Base-by-base conservation (phyloP, 2,329 filamentous ascomycete genomes). In the Sarocladium brachiariae region DNA sequence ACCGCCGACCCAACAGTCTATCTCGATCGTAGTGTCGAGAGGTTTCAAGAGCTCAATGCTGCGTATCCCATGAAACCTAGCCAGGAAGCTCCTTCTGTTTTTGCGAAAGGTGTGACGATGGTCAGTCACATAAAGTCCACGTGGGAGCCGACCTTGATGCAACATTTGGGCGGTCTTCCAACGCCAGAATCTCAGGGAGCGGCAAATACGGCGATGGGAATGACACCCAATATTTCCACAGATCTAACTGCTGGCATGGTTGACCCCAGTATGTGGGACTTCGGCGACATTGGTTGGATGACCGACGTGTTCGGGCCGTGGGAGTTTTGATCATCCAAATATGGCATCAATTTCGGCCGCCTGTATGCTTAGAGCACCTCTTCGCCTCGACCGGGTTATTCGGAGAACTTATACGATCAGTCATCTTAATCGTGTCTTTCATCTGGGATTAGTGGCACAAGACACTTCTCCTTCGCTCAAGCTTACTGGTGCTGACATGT, bases 251-350 rank as follows among this genome's bases (percentile, higher is more conserved):
- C 27, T 21, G 56, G 50, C 16, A 52, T 50, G 49, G 52, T 25
- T 30, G 61, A 55, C 21, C 49, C 55, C n/a, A 58, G 56, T 6
- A 55, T 57, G 21, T 55, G 63, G 41, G 65, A 69, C 49, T 63
- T 68, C 39, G 59, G 57, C 6, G 66, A 69, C 52, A 54, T 68
- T 45, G 55, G 60, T 16, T 69, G 66, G 66, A 68, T 69, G 64
- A 60, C 63, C 14, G 66, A 69, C 35, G 60, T 67, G 4, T 68
- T 69, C 56, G 64, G 64, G 1, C 63, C 66, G 4, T 68, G 65
- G 66, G 65, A 68, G 16, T 62, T 63, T 35, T 66, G 53, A 56
- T 50, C 38, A 14, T 19, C 24, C 21, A 30, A n/a, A 30, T 9
- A 24, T 37, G 9, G 14, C 46, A 27, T 30, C 27, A 13, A 30